phyloP scores from a whole-genome alignment of 2,329 filamentous ascomycete genomes.

The Cyphellophora attinorum region DNA sequence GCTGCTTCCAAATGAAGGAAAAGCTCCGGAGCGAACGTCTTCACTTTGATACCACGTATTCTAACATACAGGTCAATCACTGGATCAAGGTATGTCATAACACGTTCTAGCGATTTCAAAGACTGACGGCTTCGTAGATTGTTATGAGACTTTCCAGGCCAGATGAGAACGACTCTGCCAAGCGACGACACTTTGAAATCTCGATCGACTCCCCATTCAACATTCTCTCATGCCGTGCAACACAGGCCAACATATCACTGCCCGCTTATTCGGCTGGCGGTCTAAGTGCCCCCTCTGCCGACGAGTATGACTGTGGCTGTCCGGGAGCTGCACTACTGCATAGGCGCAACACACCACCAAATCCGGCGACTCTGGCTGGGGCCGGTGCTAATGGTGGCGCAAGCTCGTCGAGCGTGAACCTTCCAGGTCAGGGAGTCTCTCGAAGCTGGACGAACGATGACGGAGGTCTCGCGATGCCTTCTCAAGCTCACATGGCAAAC shows the following conservation, averaged over 20 bases:
- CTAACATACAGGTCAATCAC: conserved; percentile 87
- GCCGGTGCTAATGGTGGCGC: conserved; percentile 5
- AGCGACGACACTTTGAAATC: conserved; percentile 85
- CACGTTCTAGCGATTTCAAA: background rate
- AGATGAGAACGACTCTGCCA: conserved; percentile 66
- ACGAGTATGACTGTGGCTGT: conserved; percentile 55
- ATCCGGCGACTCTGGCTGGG: conserved; percentile 16
- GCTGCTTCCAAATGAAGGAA: conserved; percentile 71
- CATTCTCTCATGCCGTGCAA: conserved; percentile 86
- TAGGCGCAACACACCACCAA: conserved; percentile 21
- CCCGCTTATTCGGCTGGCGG: conserved; percentile 64
- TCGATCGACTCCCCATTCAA: conserved; percentile 94
- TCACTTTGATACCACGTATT: conserved; percentile 86
- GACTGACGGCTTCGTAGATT: conserved; percentile 47
- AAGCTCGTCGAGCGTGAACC: conserved; percentile 4
- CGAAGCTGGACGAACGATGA: conserved; percentile 31
- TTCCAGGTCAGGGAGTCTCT: conserved; percentile 10
- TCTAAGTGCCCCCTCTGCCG: conserved; percentile 41
- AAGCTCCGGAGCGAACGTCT: conserved; percentile 58
- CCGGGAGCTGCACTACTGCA: conserved; percentile 50
- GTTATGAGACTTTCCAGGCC: conserved; percentile 84
- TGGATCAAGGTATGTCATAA: conserved; percentile 73
- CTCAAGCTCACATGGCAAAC: conserved; percentile 38
- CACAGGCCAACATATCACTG: conserved; percentile 75
- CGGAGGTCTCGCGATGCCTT: conserved; percentile 34